These are phyloP conservation scores for Flaveria sonorensis DNA, from an alignment of 129 eudicot species.

Conservation along the genomic window DNA sequence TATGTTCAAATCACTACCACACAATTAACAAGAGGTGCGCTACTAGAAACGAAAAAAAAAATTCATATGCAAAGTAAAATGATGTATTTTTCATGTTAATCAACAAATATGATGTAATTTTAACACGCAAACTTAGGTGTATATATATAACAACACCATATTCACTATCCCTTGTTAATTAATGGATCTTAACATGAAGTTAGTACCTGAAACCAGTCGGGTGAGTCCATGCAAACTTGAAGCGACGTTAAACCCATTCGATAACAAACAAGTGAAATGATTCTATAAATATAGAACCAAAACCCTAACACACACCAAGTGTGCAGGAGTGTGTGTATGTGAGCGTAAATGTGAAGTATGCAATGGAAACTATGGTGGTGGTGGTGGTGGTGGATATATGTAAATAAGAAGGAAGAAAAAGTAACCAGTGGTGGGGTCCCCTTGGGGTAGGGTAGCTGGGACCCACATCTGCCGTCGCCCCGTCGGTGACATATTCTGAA, in stretches of 20 bases:
- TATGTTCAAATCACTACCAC: not conserved
- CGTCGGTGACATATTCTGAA: slow-evolving; percentile 51
- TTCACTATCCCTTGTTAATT: not conserved
- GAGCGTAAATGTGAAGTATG: slow-evolving; percentile 33
- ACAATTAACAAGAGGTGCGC: not conserved
- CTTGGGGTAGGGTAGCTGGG: not conserved
- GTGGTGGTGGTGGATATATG: slow-evolving; percentile 33
- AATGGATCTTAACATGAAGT: not conserved
- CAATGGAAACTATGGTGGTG: slow-evolving; percentile 25
- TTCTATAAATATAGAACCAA: slow-evolving; percentile 3
- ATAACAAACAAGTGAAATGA: not conserved
- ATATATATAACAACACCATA: not conserved
- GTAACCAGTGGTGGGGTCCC: slow-evolving; percentile 41
- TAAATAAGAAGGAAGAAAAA: slow-evolving; percentile 84
- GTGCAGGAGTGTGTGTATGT: slow-evolving; percentile 27
- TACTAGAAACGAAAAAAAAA: not conserved
- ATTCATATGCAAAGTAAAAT: not conserved
- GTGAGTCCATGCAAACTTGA: slow-evolving; percentile 90
- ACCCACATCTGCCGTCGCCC: slow-evolving; percentile 46
- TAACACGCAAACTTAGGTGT: too few species aligned
- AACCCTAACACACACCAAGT: slow-evolving; percentile 34
- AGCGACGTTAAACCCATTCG: slow-evolving; percentile 75
- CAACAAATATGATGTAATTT: too few species aligned
- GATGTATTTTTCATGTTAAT: too few species aligned
- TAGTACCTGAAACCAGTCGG: slow-evolving; percentile 87